Base-by-base conservation (phyloP, 768 basidiomycete species). In the Hydnomerulius pinastri region DNA sequence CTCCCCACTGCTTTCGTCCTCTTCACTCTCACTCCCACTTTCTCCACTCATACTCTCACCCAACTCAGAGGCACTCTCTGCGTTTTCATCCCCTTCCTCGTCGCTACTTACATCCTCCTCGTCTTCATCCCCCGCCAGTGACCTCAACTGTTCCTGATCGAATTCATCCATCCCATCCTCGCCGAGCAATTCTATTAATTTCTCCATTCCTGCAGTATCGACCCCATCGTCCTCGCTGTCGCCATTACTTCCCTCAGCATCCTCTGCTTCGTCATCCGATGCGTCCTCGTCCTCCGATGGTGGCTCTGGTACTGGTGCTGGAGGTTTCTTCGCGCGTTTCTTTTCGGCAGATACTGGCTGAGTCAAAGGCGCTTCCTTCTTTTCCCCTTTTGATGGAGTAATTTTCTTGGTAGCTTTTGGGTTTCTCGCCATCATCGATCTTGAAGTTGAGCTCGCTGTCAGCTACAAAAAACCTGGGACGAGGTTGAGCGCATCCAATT, bases 111-210 rank as follows among this genome's bases (percentile, higher is more conserved):
- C 17, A 23, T 38, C 37, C 13, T 18, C 38, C 10, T 40, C 38
- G 21, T 68, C 65, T 4, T 65, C 61, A 4, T 60, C 71, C 18
- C 67, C 75, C 6, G 75, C 56, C 21, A 79, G 63, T 36, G 69
- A 63, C 40, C 67, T 70, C 37, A 88, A 68, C 59, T 85, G 77
- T 24, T 77, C 79, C 48, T 74, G 72, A 42, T 81, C 86, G 60
- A 82, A 79, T 20, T 87, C 85, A 59, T 86, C 80, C 50, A 87
- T 63, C 1, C 79, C 83, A 53, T 87, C 82, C 18, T 86, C 85
- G 11, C 83, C 85, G 23, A 85, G 64, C 9, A 80, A 74, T 13
- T 76, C 73, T 70, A 84, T 75, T 4, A 85, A 70, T 39, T 76
- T 69, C 57, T 75, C 70, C 77, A 82, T 77, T n/a, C 82, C 83